phyloP scores from a whole-genome alignment of 2,329 filamentous ascomycete genomes.

The Apiospora koreana region DNA sequence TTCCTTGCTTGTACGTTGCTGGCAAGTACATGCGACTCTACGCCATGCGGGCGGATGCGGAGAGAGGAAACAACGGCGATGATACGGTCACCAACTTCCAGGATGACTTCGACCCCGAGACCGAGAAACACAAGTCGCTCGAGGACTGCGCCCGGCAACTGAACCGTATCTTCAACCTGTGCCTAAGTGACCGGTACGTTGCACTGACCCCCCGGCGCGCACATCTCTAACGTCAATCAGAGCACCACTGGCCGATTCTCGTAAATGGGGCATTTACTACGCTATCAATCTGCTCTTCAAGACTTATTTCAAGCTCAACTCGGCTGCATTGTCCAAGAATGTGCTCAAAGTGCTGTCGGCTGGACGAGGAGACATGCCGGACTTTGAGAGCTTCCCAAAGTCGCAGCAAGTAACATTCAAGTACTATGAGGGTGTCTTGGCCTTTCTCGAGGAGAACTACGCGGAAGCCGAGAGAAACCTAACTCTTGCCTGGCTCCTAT shows the following conservation, averaged over 20 bases:
- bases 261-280: conserved; percentile 98
- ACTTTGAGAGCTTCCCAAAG: conserved; percentile 77
- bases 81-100: conserved; percentile 55
- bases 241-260: conserved; percentile 80
- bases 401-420: conserved; percentile 94
- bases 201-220: not conserved
- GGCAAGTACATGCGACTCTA: conserved; percentile 86
- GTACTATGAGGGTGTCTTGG: conserved; percentile 92
- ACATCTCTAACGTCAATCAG: conserved; percentile 44
- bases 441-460: conserved; percentile 94
- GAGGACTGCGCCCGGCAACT: conserved; percentile 89
- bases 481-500: conserved; percentile 78
- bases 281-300: conserved; percentile 96
- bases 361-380: conserved; percentile 76
- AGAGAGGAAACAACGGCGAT: conserved; percentile 47
- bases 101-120: conserved; percentile 79
- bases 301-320: conserved; percentile 95
- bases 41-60: conserved; percentile 86
- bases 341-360: conserved; percentile 83
- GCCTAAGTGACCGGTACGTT: conserved; percentile 81
- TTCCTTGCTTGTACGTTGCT: conserved; percentile 84
- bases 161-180: conserved; percentile 89
- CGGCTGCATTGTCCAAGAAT: conserved; percentile 85
- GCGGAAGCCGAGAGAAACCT: conserved; percentile 78
- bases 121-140: conserved; percentile 79